Percentiles rank a stretch among this genome's conserved stretches.
Evolutionary conservation across 1,284 basidiomycete genomes (phyloP).

Genomic region (Flammula alnicola): DNA sequence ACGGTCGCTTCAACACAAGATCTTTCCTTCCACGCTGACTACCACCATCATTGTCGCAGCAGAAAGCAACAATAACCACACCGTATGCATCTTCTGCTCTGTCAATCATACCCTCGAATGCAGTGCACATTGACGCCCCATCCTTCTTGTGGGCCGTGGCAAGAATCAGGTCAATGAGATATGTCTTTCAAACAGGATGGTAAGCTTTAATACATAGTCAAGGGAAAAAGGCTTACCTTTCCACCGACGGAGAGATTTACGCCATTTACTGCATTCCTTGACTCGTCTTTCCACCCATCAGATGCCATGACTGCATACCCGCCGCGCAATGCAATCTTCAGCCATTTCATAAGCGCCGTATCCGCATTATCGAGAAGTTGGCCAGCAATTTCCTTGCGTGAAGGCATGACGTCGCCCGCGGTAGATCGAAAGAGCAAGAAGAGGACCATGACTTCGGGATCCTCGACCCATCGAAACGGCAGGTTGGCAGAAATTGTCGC

Average conservation of each 20-base stretch:
- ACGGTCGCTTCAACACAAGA: slow-evolving; percentile 21
- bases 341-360: slow-evolving; percentile 6
- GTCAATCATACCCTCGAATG: slow-evolving; percentile 31
- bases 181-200: slow-evolving; percentile 16
- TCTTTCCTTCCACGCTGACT: slow-evolving; percentile 28
- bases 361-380: slow-evolving; percentile 23
- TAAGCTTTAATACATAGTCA: neutral
- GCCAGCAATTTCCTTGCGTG: slow-evolving; percentile 19
- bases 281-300: slow-evolving; percentile 33
- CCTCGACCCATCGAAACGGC: slow-evolving; percentile 29
- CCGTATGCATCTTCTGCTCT: slow-evolving; percentile 23
- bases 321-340: slow-evolving; percentile 15
- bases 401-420: slow-evolving; percentile 25
- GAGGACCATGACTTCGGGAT: slow-evolving; percentile 29
- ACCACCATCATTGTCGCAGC: slow-evolving; percentile 32
- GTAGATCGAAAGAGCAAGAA: slow-evolving; percentile 30
- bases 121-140: slow-evolving; percentile 25
- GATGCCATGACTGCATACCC: slow-evolving; percentile 24
- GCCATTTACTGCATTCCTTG: slow-evolving; percentile 21
- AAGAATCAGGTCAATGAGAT: slow-evolving; percentile 28
- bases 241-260: slow-evolving; percentile 24
- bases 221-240: slow-evolving; percentile 19
- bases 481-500: slow-evolving; percentile 33
- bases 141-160: slow-evolving; percentile 28
- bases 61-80: slow-evolving; percentile 23